A percentile compares a stretch with the other conserved stretches of the same genome.
Evolutionary conservation across 805 yeast species (phyloP).

Genomic region (Cyberlindnera xylosilytica): DNA sequence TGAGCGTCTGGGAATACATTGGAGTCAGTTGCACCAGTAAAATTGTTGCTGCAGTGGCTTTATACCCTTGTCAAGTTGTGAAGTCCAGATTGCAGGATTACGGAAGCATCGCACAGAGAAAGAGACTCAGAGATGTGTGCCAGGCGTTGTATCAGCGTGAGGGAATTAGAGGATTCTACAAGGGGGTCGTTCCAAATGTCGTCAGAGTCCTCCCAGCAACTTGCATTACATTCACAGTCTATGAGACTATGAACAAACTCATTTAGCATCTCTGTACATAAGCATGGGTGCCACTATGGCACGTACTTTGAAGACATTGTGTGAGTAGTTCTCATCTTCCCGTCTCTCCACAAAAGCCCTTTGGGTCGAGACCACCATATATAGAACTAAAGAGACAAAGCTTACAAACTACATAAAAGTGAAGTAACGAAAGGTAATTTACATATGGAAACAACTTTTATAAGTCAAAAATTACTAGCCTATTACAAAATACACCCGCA

Average conservation of each 20-base stretch:
- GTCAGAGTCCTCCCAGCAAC: conserved; percentile 89
- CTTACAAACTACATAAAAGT: too few species aligned
- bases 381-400: too few species aligned
- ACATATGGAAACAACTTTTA: conserved; percentile 11
- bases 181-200: conserved; percentile 77
- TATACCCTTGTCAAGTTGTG: conserved; percentile 84
- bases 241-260: conserved; percentile 54
- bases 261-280: neutral
- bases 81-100: conserved; percentile 70
- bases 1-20: conserved; percentile 57
- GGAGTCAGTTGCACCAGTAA: conserved; percentile 68
- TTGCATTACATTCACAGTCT: conserved; percentile 82
- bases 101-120: conserved; percentile 28
- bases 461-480: conserved; percentile 8
- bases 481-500: conserved; percentile 7
- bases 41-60: conserved; percentile 56
- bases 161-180: conserved; percentile 71
- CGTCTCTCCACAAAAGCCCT: too few species aligned
- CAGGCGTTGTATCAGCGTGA: conserved; percentile 41
- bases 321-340: too few species aligned
- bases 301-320: neutral
- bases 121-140: conserved; percentile 33
- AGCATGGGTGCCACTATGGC: too few species aligned
- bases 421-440: neutral
- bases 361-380: too few species aligned